phyloP scores from a whole-genome alignment of 1,284 basidiomycete genomes.

The Leccinum fallax region DNA sequence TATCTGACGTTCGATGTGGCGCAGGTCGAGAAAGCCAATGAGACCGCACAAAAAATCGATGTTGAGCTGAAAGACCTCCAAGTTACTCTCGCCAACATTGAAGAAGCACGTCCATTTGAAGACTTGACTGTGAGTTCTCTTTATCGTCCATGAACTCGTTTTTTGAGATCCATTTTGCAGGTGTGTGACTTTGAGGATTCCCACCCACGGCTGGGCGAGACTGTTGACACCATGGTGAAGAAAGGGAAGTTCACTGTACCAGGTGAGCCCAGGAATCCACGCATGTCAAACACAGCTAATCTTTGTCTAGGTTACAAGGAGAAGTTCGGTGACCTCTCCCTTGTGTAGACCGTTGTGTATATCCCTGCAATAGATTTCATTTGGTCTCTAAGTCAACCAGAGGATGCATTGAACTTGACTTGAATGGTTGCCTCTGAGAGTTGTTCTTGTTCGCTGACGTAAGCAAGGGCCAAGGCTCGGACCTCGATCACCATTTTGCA shows the following conservation, averaged over 20 bases:
- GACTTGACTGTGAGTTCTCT: slow-evolving; percentile 79
- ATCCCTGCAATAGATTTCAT: slow-evolving; percentile 24
- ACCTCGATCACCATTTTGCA: background rate
- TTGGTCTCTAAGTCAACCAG: slow-evolving; percentile 1
- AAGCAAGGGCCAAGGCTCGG: background rate
- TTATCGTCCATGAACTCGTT: slow-evolving; percentile 1
- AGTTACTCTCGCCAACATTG: slow-evolving; percentile 95
- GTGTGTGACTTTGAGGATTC: slow-evolving; percentile 90
- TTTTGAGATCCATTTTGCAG: slow-evolving; percentile 41
- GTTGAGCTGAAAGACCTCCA: slow-evolving; percentile 92
- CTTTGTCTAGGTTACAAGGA: slow-evolving; percentile 75
- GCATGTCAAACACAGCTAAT: slow-evolving; percentile 4
- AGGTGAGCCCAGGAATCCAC: slow-evolving; percentile 48
- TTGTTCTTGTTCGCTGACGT: slow-evolving; percentile 18
- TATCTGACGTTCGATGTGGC: slow-evolving; percentile 8
- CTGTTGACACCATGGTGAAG: slow-evolving; percentile 96
- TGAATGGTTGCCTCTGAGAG: background rate
- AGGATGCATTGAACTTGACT: background rate
- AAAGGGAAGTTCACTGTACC: slow-evolving; percentile 99
- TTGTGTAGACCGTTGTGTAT: slow-evolving; percentile 65
- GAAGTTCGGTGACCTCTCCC: slow-evolving; percentile 90
- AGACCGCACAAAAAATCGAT: slow-evolving; percentile 91
- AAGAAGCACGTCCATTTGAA: slow-evolving; percentile 97
- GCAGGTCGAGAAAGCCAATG: slow-evolving; percentile 89
- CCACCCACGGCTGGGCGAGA: slow-evolving; percentile 89